A percentile compares a stretch with the other conserved stretches of the same genome.
phyloP scores from a whole-genome alignment of 2,329 filamentous ascomycete species.

The Ophiostoma triangulosporum region DNA sequence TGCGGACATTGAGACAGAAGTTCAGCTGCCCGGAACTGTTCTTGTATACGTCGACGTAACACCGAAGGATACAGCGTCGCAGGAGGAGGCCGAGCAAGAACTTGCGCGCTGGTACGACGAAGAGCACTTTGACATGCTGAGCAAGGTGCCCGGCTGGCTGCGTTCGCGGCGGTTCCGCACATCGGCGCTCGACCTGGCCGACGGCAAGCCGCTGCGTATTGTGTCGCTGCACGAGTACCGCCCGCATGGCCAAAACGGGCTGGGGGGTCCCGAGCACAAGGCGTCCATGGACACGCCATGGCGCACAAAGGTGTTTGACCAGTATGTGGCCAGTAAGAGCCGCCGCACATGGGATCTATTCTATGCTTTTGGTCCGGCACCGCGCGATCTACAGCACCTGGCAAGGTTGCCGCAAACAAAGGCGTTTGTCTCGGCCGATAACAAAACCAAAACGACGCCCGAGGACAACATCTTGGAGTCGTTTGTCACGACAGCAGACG shows the following conservation, averaged over 20 bases:
- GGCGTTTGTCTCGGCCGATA: conserved; percentile 41
- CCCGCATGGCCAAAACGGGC: conserved; percentile 42
- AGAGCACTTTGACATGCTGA: conserved; percentile 59
- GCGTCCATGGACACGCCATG: conserved; percentile 50
- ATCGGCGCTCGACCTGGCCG: conserved; percentile 43
- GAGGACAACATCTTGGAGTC: conserved; percentile 46
- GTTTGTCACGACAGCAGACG: conserved; percentile 51
- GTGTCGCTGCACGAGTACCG: conserved; percentile 62
- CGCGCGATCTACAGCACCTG: conserved; percentile 51
- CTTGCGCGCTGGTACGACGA: conserved; percentile 60
- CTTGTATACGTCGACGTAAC: conserved; percentile 49
- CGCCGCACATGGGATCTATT: conserved; percentile 56
- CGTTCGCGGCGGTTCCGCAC: conserved; percentile 59
- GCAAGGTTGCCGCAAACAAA: conserved; percentile 31
- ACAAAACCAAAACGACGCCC: conserved; percentile 40
- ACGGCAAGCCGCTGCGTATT: conserved; percentile 39
- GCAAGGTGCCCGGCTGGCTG: conserved; percentile 66
- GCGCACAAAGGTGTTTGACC: conserved; percentile 42
- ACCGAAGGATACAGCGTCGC: conserved; percentile 23
- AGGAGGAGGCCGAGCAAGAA: conserved; percentile 16
- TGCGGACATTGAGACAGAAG: conserved; percentile 42
- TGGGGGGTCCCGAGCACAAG: conserved; percentile 50
- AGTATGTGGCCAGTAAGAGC: conserved; percentile 42
- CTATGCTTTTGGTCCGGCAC: conserved; percentile 66
- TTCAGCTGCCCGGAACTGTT: conserved; percentile 42